phyloP scores from a whole-genome alignment of 441 rosid species.

The Daphne laureola region DNA sequence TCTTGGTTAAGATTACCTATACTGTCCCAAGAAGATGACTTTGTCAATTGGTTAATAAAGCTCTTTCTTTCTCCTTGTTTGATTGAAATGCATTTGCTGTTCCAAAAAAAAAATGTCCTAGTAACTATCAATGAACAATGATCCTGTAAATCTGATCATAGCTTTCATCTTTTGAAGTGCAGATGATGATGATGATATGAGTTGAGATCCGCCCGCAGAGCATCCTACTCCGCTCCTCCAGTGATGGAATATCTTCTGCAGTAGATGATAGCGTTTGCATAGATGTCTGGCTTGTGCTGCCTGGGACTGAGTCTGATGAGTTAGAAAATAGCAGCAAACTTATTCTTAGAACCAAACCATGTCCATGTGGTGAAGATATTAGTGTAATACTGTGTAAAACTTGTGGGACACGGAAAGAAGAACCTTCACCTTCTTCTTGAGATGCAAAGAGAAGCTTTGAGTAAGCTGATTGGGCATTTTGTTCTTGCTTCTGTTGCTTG shows the following conservation, averaged over 20 bases:
- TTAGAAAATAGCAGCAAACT: not conserved
- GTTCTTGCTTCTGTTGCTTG: not conserved
- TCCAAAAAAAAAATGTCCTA: not conserved
- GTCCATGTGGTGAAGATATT: conserved; percentile 5
- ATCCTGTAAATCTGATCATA: not conserved
- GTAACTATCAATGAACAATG: not conserved
- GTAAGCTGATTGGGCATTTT: too few species aligned
- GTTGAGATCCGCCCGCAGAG: not conserved
- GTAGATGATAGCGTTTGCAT: not conserved
- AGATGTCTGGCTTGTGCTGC: not conserved
- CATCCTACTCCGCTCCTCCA: not conserved
- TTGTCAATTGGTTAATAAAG: too few species aligned
- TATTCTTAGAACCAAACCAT: not conserved
- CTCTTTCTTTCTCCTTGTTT: too few species aligned
- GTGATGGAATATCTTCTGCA: not conserved
- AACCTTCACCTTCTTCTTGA: conserved; percentile 2
- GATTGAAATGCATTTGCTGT: too few species aligned
- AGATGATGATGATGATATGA: conserved; percentile 3
- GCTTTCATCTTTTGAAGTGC: conserved; percentile 10
- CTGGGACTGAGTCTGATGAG: not conserved
- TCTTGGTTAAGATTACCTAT: too few species aligned
- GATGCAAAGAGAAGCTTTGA: conserved; percentile 6
- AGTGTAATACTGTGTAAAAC: not conserved
- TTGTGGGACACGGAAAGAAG: not conserved
- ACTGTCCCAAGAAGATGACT: too few species aligned